phyloP scores from a whole-genome alignment of 2,329 filamentous ascomycete species.

The Stemphylium lycopersici region DNA sequence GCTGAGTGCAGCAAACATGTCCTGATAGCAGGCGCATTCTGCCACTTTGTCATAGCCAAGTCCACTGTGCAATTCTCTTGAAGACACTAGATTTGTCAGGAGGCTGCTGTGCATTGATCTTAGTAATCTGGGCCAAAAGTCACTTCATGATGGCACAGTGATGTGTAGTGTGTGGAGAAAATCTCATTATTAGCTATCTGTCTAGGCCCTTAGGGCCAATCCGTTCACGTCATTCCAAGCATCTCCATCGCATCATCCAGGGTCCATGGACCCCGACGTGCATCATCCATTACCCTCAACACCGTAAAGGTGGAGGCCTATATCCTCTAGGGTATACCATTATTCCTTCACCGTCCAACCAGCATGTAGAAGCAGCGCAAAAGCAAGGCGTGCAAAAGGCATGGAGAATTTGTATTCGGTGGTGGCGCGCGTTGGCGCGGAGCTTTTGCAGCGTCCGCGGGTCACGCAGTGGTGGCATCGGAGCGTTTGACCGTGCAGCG shows the following conservation, averaged over 20 bases:
- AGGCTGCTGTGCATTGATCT: slow-evolving; percentile 1
- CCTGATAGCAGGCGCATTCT: not conserved
- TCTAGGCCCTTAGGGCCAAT: slow-evolving; percentile 1
- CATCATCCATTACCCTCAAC: slow-evolving; percentile 20
- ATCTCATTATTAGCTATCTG: slow-evolving; percentile 19
- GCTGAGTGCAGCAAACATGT: not conserved
- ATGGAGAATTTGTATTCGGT: slow-evolving; percentile 12
- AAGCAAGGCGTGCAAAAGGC: slow-evolving; percentile 18
- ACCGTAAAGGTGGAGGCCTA: slow-evolving; percentile 22
- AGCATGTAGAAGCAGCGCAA: slow-evolving; percentile 18
- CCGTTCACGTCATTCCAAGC: slow-evolving; percentile 16
- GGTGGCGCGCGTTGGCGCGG: slow-evolving; percentile 9
- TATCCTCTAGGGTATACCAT: slow-evolving; percentile 10
- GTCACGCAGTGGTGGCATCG: slow-evolving; percentile 2
- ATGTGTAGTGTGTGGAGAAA: slow-evolving; percentile 13
- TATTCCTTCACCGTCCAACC: slow-evolving; percentile 7
- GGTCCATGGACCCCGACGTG: slow-evolving; percentile 8
- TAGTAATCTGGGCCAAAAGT: slow-evolving; percentile 15
- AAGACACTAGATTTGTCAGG: not conserved
- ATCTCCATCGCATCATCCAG: slow-evolving; percentile 12
- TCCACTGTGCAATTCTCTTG: not conserved
- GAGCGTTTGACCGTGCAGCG: slow-evolving; percentile 1
- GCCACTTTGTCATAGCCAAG: not conserved
- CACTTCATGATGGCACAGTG: slow-evolving; percentile 19
- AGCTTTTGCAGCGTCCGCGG: slow-evolving; percentile 17